Base-by-base conservation (phyloP, 2,329 filamentous ascomycete genomes). In the Paramyrothecium roridum region DNA sequence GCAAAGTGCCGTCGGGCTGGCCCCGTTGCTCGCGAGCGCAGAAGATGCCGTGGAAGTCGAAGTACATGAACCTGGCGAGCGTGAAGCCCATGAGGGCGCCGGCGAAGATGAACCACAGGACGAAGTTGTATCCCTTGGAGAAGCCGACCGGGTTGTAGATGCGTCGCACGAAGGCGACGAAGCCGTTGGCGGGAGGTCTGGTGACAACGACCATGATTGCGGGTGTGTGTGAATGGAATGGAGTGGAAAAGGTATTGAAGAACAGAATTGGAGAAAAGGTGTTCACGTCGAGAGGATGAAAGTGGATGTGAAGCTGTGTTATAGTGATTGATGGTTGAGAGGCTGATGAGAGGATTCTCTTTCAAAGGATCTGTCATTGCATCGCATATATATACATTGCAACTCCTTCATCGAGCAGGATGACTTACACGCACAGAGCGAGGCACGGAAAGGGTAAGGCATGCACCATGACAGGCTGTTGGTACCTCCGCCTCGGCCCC, bases 61-160 rank as follows among this genome's bases (percentile, higher is more conserved):
- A 63, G 49, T 63, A 65, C 47, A 58, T 59, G 26, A 65, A 57
- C 6, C 63, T 60, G 45, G 63, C 56, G 19, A 60, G 52, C 10
- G 58, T 46, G 33, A 65, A 65, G 1, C 52, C 62, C 10, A 63
- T 17, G 19, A 65, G 68, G 1, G 70, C 70, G 3, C 78, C 78
- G 43, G 64, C 69, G 52, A 81, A 76, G 50, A 83, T 67, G 57
- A 78, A 67, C 66, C 77, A 86, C 2, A 86, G 71, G 40, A 72
- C 59, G 59, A 86, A 83, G 65, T 84, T 86, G 72, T 84, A 85
- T 37, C 73, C 74, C 61, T 80, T 81, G 2, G 70, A 66, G 70
- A 87, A 87, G 50, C 83, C 83, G 23, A 85, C 56, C 3, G 74
- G 69, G 47, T 71, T 68, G 62, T 79, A 80, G 19, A 80, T 43